Percentiles rank a stretch among this genome's conserved stretches.
Conservation (phyloP, 2,329 filamentous ascomycete species). For the Lecanicillium sp. region DNA sequence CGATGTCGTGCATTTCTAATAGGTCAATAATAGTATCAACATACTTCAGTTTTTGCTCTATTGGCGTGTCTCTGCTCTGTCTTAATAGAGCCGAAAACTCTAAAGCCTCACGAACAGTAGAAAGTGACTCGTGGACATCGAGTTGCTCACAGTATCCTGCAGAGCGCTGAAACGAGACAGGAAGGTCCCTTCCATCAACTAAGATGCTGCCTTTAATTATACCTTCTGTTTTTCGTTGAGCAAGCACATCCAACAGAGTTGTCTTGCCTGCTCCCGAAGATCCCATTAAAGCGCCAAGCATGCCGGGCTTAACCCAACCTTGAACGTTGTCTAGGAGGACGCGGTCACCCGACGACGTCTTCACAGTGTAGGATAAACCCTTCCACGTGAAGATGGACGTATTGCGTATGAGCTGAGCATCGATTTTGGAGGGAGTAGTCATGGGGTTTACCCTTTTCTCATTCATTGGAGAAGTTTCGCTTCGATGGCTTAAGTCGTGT, state of each 20-base stretch:
- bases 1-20: constrained; percentile 42
- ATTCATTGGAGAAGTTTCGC: constrained; percentile 24
- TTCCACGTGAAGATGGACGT: constrained; percentile 70
- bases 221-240: constrained; percentile 72
- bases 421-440: constrained; percentile 49
- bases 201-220: constrained; percentile 68
- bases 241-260: constrained; percentile 75
- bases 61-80: constrained; percentile 58
- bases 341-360: constrained; percentile 54
- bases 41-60: constrained; percentile 66
- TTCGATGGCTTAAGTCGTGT: constrained; percentile 27
- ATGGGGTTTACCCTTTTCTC: constrained; percentile 35
- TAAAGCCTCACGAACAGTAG: constrained; percentile 38
- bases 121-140: constrained; percentile 42
- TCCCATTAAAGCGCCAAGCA: constrained; percentile 73
- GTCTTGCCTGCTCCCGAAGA: constrained; percentile 81
- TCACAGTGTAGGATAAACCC: constrained; percentile 63
- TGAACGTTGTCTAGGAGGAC: constrained; percentile 72
- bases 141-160: constrained; percentile 35
- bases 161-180: not conserved
- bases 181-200: constrained; percentile 61
- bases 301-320: constrained; percentile 79
- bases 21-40: constrained; percentile 72
- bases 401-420: constrained; percentile 48
- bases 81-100: constrained; percentile 45